Evolutionary conservation across 805 yeast species (phyloP), one percentile per base, ranked within the genome.

Genomic region (Saturnispora dispora): DNA sequence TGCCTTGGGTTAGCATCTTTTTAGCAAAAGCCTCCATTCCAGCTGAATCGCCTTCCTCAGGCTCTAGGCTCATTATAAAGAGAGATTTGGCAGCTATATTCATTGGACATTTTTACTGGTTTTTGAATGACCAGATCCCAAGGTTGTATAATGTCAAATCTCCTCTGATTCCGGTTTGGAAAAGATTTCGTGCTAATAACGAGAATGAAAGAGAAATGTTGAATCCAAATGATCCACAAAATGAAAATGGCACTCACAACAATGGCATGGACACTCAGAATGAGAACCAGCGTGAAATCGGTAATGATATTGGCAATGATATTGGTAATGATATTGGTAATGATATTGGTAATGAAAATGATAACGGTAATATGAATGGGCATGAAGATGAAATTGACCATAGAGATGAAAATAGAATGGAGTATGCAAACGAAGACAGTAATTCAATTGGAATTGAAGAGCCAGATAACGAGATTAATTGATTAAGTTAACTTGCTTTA

Each of bases 91-190:
- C 68, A 3, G 74, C 75, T 5, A 66, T 72, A 9, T 52, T 69
- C 1, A 63, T 73, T 28, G 80, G 81, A 8, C 81, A 76, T 51
- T 40, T 65, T 3, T 59, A 66, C 39, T 66, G 71, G 55, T 72
- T 69, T 48, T 54, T 72, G 15, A 69, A 67, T 55, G 78, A 74
- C 50, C 61, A 70, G 15, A 60, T 63, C 45, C 80, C 81, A n/a
- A 58, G 63, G 28, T 53, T 74, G 27, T 64, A 63, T 48, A 51
- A 56, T 11, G 10, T 25, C 15, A 68, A 69, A 18, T 57, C 72
- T 33, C 66, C 67, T 2, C 58, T 74, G 27, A 58, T 65, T n/a
- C 77, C 78, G 8, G 68, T 73, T 5, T 69, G 64, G 69, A 54
- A 54, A 20, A 3, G 46, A 7, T 30, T 45, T 10, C 36, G 28